Evolutionary conservation across 2,329 filamentous ascomycete genomes (phyloP), one percentile per base, ranked within the genome.

Genomic region (Aureobasidium namibiae): DNA sequence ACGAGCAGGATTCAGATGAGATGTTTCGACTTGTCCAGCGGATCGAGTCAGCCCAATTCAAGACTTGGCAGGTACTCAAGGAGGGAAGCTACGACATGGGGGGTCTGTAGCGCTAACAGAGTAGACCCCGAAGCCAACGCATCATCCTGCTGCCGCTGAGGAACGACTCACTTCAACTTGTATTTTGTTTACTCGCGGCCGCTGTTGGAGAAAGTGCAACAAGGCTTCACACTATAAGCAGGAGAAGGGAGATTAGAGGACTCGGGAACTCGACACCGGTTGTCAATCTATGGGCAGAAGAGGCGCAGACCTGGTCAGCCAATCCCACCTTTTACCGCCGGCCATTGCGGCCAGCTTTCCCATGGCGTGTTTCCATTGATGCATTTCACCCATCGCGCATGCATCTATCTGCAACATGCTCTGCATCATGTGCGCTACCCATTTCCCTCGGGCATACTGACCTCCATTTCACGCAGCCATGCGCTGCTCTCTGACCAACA

Each of bases 11-110:
- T 31, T 14, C 36, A 41, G 38, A 29, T 31, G 3, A 3, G 34
- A 31, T 41, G 50, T 42, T 31, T 54, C 23, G 36, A 42, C 23
- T 42, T 39, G 38, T 24, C 50, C 36, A 42, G 50, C 50, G 29
- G 52, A 39, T 45, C 52, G 52, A 56, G 52, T 45, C 38, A 45
- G 39, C 16, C 41, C 52, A 56, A 36, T 56, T 34, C 38, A 14
- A 56, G 52, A 56, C 52, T 56, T 56, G 52, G 52, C 52, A 56
- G 52, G 52, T 56, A 56, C 52, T 56, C 24, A 31, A 23, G 38
- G 33, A 53, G 36, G 49, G 50, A 53, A 54, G 50, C 50, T 54
- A 54, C 50, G 24, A 54, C 26, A 54, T 54, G 36, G 38, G 38
- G 50, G 18, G n/a, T 36, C 21, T 41, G 24, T 54, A 54, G 38